Base-by-base conservation (phyloP, 2,329 filamentous ascomycete genomes). In the Xenosphaeropsis pyriputrescens region DNA sequence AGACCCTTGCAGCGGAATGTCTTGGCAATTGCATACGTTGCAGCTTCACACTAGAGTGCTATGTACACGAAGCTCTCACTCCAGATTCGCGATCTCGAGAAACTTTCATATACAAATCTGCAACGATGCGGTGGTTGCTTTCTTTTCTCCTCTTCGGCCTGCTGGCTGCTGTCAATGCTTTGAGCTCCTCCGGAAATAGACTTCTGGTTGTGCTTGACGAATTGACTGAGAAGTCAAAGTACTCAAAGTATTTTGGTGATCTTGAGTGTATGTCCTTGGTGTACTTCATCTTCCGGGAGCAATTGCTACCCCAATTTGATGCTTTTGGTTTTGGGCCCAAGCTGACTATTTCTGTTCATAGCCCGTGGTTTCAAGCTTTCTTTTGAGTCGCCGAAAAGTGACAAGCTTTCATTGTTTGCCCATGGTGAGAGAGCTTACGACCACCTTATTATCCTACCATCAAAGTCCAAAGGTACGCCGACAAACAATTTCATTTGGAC, bases 371-470 rank as follows among this genome's bases (percentile, higher is more conserved):
- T 83, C 60, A 66, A 79, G 43, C 67, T 95, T 48, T 71, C 72
- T 29, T 88, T 86, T 57, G 76, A 88, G 57, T 86, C 85, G 6
- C 84, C 85, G 43, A 91, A 91, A 64, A 82, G 75, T 57, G 75
- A 85, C 38, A 67, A 69, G 36, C 63, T 96, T 50, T 70, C 74
- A 37, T 69, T 98, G 47, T 93, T 95, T 65, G 69, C 75, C 55
- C 76, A 91, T 45, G 91, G 89, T 55, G 85, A 91, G 64, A 77
- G 82, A 57, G 76, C 74, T 45, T 96, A 88, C 61, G 89, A 96
- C 62, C 89, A 98, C 61, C 65, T 96, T 46, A 61, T 96, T 46
- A 70, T 98, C 49, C 75, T 96, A 46, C 91, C 91, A 37, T 76
- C 79, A 42, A 93, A 89, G 61, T 75, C 84, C 22, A 98, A 98